A percentile compares a stretch with the other conserved stretches of the same genome.
phyloP scores from a whole-genome alignment of 805 yeast species.

The Saccharomycopsis fodiens region DNA sequence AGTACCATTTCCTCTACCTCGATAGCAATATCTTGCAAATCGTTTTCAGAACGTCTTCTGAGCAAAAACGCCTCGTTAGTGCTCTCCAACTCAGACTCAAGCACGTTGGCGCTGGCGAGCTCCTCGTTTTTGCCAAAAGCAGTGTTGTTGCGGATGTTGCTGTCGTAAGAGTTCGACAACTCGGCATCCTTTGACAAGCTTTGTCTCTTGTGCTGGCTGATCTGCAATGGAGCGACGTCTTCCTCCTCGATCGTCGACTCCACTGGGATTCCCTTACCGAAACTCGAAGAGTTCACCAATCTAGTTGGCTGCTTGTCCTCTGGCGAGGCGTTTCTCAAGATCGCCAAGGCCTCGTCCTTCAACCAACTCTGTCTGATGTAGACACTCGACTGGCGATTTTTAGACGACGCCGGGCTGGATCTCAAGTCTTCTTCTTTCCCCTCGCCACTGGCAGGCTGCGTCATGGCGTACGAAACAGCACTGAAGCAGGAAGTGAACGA shows the following conservation, averaged over 20 bases:
- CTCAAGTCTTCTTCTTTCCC: not conserved
- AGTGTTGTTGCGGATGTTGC: conserved; percentile 3
- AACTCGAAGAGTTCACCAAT: not conserved
- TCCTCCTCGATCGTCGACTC: not conserved
- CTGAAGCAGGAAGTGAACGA: conserved; percentile 3
- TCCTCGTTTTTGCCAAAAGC: not conserved
- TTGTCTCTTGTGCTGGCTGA: conserved; percentile 1
- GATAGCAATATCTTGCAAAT: conserved; percentile 15
- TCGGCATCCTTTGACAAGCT: not conserved
- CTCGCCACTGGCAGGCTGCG: conserved; percentile 3
- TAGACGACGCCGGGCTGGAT: not conserved
- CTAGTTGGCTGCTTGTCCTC: not conserved
- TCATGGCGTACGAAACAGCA: conserved; percentile 13
- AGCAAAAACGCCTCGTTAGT: conserved; percentile 1
- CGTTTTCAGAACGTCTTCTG: conserved; percentile 16
- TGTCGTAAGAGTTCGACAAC: conserved; percentile 6
- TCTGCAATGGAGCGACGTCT: conserved; percentile 5
- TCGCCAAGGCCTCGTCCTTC: conserved; percentile 19
- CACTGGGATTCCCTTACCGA: not conserved
- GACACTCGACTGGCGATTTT: conserved; percentile 16
- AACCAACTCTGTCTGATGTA: conserved; percentile 20
- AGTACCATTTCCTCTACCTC: conserved; percentile 7
- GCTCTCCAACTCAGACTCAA: conserved; percentile 1
- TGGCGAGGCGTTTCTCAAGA: conserved; percentile 6
- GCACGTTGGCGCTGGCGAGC: conserved; percentile 1